These are phyloP conservation scores for Mucor indicus DNA, from an alignment of 371 early-diverging fungal genomes.

Conservation along the genomic window DNA sequence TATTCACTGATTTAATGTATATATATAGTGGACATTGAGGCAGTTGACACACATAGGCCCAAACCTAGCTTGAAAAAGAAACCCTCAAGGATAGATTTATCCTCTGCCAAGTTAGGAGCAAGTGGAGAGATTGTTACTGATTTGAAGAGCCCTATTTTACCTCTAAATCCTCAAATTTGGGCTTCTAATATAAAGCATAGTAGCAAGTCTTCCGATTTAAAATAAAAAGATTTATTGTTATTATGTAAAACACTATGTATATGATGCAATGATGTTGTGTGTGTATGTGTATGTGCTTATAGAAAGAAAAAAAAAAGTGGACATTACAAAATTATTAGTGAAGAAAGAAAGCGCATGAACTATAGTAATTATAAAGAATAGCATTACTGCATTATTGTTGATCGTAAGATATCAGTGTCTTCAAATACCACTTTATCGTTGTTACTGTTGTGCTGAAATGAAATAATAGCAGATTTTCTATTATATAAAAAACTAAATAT, in stretches of 20 bases:
- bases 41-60: constrained; percentile 84
- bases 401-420: no score
- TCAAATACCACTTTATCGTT: no score
- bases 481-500: no score
- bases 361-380: no score
- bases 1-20: background rate
- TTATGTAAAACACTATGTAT: background rate
- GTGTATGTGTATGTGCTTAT: background rate
- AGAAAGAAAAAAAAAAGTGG: no score
- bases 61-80: constrained; percentile 34
- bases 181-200: background rate
- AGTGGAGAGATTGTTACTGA: constrained; percentile 41
- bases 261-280: no score
- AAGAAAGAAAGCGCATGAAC: no score
- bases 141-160: constrained; percentile 21
- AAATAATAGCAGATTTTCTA: no score
- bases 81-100: constrained; percentile 4
- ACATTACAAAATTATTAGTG: background rate
- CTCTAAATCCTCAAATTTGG: constrained; percentile 19
- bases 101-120: constrained; percentile 19
- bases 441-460: no score
- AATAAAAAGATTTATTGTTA: background rate
- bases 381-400: no score
- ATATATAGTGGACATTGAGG: constrained; percentile 68
- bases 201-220: background rate